Evolutionary conservation across 2,329 filamentous ascomycete species (phyloP).

Genomic region (Aspergillus sp.): DNA sequence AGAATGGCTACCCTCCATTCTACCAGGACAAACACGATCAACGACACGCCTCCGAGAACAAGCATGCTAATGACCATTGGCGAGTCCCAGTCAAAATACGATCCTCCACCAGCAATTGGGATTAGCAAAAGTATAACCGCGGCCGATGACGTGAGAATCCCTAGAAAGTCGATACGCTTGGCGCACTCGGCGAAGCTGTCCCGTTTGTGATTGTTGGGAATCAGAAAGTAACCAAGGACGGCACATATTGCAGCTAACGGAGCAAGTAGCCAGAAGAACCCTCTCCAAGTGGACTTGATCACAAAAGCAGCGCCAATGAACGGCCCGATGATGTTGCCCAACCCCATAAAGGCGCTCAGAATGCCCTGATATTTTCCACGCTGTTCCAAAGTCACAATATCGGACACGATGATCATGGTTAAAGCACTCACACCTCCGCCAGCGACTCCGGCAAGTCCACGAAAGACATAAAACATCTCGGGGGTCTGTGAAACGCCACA

Average conservation of each 20-base stretch:
- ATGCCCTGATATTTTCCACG: conserved; percentile 61
- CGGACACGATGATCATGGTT: conserved; percentile 65
- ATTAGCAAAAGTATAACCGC: conserved; percentile 67
- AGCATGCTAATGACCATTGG: conserved; percentile 66
- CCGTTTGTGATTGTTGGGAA: conserved; percentile 56
- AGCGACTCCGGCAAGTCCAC: conserved; percentile 64
- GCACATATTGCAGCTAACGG: conserved; percentile 33
- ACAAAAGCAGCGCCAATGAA: conserved; percentile 54
- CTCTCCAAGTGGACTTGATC: conserved; percentile 49
- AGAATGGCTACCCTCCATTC: conserved; percentile 61
- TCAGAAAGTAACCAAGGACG: conserved; percentile 54
- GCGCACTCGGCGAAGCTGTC: conserved; percentile 44
- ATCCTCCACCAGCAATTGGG: conserved; percentile 65
- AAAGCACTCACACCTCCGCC: conserved; percentile 64
- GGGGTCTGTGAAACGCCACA: conserved; percentile 62
- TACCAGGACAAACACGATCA: conserved; percentile 57
- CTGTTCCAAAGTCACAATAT: conserved; percentile 63
- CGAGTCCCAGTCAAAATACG: conserved; percentile 61
- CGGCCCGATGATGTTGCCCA: conserved; percentile 54
- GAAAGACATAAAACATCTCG: conserved; percentile 64
- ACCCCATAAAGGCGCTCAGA: conserved; percentile 48
- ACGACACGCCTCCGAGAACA: conserved; percentile 51
- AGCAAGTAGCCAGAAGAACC: conserved; percentile 54
- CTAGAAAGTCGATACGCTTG: conserved; percentile 60
- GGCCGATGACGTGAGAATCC: conserved; percentile 58